These are phyloP conservation scores for Hypoxylon crocopeplum DNA, from an alignment of 495 filamentous ascomycete species.

Conservation along the genomic window DNA sequence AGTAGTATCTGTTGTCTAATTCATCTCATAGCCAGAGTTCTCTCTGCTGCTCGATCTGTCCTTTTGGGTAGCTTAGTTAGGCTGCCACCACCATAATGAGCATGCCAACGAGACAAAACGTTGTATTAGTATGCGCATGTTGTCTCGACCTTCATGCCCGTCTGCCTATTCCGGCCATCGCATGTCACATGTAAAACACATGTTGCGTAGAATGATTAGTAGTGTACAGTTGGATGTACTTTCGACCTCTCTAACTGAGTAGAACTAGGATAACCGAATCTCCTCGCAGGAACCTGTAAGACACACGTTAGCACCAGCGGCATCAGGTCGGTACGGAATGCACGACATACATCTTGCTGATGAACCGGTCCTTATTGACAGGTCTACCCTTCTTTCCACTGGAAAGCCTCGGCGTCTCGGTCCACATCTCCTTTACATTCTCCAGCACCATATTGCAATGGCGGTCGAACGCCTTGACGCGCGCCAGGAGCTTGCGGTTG, in stretches of 20 bases:
- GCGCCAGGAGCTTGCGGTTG: slow-evolving; percentile 81
- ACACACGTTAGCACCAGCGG: slow-evolving; percentile 6
- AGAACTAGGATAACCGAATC: slow-evolving; percentile 94
- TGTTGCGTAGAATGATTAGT: not conserved
- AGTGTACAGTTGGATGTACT: not conserved
- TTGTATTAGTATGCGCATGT: slow-evolving; percentile 15
- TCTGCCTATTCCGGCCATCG: slow-evolving; percentile 6
- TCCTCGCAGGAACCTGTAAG: slow-evolving; percentile 83
- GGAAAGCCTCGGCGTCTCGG: slow-evolving; percentile 80
- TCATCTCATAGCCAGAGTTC: slow-evolving; percentile 8
- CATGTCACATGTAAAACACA: slow-evolving; percentile 5
- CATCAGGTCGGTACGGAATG: not conserved
- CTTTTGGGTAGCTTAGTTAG: slow-evolving; percentile 4
- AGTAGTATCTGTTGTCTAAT: slow-evolving; percentile 21
- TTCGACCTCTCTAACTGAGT: slow-evolving; percentile 65
- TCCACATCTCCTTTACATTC: slow-evolving; percentile 99
- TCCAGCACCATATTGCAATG: slow-evolving; percentile 91
- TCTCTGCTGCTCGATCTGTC: slow-evolving; percentile 12
- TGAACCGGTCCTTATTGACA: slow-evolving; percentile 97
- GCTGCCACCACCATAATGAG: slow-evolving; percentile 8
- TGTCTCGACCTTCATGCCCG: slow-evolving; percentile 5
- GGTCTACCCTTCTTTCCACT: slow-evolving; percentile 85
- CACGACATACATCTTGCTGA: slow-evolving; percentile 89
- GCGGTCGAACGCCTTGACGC: slow-evolving; percentile 60
- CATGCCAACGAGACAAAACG: slow-evolving; percentile 1